These are phyloP conservation scores for Fusarium sp. DNA, from an alignment of 2,329 filamentous ascomycete genomes.

Conservation along the genomic window DNA sequence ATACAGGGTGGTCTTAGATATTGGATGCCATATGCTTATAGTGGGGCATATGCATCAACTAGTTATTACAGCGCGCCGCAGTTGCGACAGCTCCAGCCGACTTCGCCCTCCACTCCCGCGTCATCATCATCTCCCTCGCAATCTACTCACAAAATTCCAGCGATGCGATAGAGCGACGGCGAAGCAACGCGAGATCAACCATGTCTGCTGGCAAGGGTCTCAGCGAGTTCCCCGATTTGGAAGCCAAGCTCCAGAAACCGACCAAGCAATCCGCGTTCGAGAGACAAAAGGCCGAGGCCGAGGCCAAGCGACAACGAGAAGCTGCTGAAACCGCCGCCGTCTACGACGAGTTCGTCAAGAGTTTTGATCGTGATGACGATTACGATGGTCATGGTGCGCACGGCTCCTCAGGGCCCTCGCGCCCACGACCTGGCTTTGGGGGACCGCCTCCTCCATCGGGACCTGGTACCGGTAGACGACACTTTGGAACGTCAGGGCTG, in stretches of 20 bases:
- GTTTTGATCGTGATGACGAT: slow-evolving; percentile 75
- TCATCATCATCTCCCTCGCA: neutral
- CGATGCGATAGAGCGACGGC: slow-evolving; percentile 29
- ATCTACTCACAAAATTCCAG: neutral
- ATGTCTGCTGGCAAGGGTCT: slow-evolving; percentile 68
- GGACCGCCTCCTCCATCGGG: slow-evolving; percentile 43
- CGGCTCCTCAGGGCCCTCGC: slow-evolving; percentile 34
- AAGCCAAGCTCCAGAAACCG: slow-evolving; percentile 84
- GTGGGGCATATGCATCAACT: slow-evolving; percentile 39
- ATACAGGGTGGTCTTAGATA: slow-evolving; percentile 20
- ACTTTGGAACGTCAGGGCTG: slow-evolving; percentile 72
- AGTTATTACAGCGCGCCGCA: slow-evolving; percentile 18
- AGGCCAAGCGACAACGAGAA: slow-evolving; percentile 88
- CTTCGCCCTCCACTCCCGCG: neutral
- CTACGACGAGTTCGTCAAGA: slow-evolving; percentile 90
- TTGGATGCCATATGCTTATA: slow-evolving; percentile 22
- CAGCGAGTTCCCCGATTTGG: slow-evolving; percentile 78
- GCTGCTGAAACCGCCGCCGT: slow-evolving; percentile 90
- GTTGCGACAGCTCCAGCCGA: slow-evolving; percentile 12
- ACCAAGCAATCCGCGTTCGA: slow-evolving; percentile 91
- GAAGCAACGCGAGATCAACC: slow-evolving; percentile 23
- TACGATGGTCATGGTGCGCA: slow-evolving; percentile 48
- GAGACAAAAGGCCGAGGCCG: slow-evolving; percentile 88
- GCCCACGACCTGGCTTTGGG: slow-evolving; percentile 50
- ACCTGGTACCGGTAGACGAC: slow-evolving; percentile 66